Evolutionary conservation across 2,329 filamentous ascomycete genomes (phyloP).

Genomic region (Aspergillus fischeri): DNA sequence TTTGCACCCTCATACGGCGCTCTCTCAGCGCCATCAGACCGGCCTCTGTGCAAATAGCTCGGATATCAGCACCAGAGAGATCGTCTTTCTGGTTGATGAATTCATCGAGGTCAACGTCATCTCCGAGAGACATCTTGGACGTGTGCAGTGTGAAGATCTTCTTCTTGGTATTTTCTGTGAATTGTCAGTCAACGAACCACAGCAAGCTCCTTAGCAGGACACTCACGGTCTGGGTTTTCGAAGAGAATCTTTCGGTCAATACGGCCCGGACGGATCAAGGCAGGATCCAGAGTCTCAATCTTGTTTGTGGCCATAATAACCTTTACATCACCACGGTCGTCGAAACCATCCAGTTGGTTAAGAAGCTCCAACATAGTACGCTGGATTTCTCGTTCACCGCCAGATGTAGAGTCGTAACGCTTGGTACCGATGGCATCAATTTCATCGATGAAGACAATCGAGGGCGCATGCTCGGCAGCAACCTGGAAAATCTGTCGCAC

Average conservation of each 20-base stretch:
- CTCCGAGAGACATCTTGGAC: constrained; percentile 94
- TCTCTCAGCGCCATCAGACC: constrained; percentile 91
- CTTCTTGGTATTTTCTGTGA: constrained; percentile 74
- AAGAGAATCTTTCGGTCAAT: constrained; percentile 96
- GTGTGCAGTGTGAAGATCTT: constrained; percentile 99
- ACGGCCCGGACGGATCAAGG: constrained; percentile 91
- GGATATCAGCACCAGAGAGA: constrained; percentile 93
- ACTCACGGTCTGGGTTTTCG: constrained; percentile 65
- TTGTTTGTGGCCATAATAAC: constrained; percentile 99
- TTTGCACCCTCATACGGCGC: constrained; percentile 95
- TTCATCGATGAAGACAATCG: constrained; percentile 98
- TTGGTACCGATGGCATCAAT: constrained; percentile 99
- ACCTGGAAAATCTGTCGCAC: constrained; percentile 90
- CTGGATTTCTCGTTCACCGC: constrained; percentile 95
- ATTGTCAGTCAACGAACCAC: constrained; percentile 18
- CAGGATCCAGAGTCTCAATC: constrained; percentile 95
- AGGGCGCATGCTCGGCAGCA: constrained; percentile 90
- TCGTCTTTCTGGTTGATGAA: constrained; percentile 99
- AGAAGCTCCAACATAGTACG: constrained; percentile 97
- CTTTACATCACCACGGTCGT: constrained; percentile 97
- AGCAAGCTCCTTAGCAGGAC: background rate
- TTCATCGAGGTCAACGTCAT: constrained; percentile 97
- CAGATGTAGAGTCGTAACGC: constrained; percentile 95
- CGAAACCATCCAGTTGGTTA: constrained; percentile 97
- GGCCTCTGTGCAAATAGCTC: constrained; percentile 96